Conservation (phyloP, 2,329 filamentous ascomycete genomes). For the Colletotrichum tropicale region DNA sequence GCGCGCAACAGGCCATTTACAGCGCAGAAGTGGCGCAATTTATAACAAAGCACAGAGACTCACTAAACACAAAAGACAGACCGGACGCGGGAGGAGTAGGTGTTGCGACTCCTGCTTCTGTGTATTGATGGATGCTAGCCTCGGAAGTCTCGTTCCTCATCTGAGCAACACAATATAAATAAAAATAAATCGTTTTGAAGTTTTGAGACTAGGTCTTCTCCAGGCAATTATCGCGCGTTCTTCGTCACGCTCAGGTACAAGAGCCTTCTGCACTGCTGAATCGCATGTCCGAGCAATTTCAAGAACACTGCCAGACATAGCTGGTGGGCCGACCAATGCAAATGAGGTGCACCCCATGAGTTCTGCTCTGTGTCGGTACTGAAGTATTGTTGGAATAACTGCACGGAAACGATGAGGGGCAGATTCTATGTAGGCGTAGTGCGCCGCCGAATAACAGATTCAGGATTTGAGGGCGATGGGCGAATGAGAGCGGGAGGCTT, state of each 20-base stretch:
- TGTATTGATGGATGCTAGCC: accelerated
- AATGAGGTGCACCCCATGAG: accelerated
- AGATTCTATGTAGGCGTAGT: not conserved
- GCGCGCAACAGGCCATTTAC: accelerated
- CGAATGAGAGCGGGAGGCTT: not conserved
- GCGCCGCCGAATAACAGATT: not conserved
- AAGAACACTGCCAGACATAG: no score
- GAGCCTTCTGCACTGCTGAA: no score
- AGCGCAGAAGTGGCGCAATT: not conserved
- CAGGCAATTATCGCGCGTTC: not conserved
- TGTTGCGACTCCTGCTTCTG: not conserved
- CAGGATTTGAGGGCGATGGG: not conserved
- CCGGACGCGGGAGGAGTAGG: not conserved
- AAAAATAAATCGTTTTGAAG: no score
- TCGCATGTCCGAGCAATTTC: no score
- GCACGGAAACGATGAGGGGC: not conserved
- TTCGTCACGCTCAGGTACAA: no score
- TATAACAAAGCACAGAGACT: not conserved
- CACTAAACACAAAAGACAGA: accelerated
- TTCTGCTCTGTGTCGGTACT: accelerated
- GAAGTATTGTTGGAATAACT: accelerated
- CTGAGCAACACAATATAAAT: not conserved
- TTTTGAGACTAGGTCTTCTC: no score
- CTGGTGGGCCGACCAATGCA: no score
- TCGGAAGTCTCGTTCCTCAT: accelerated